Evolutionary conservation across 768 basidiomycete species (phyloP), one percentile per base, ranked within the genome.

Genomic region (Obba rivulosa): DNA sequence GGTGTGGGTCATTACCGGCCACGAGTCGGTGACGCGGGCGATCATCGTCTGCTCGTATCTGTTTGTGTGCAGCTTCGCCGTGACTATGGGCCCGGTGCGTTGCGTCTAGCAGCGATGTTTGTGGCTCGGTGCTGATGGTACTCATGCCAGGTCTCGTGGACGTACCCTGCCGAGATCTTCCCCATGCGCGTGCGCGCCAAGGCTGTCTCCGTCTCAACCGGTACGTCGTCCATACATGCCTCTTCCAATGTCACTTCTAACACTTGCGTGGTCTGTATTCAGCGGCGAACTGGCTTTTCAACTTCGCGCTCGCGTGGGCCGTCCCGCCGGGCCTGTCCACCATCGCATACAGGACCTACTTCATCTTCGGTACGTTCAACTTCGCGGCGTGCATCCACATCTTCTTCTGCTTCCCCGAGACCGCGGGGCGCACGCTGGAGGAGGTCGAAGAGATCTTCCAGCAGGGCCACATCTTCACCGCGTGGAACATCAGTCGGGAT

Each of bases 391-490:
- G 46, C 62, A 67, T 87, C 45, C 85, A 87, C 56, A 70, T 88
- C 50, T 69, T 83, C 59, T 87, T 89, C 75, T 83, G 83, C 75
- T 89, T 78, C 74, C 87, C 86, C 11, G 87, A 89, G 65, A 87
- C 85, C 2, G 80, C 80, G 13, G 80, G 80, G 3, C 74, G 84
- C 0, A 78, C 83, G 2, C 76, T 90, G 8, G 87, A 90, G 65
- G 87, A 90, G 64, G 75, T 89, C 36, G 87, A 90, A 60, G 86
- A 82, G 4, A 77, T 89, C 54, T 89, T 90, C 70, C 66, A 70
- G 4, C 77, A 81, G 55, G 85, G 84, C 0, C 79, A 89, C 55
- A 61, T 66, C 25, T 89, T 83, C 66, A 71, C 79, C 16, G 85
- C 87, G 4, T 89, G 87, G 87, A 76, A 74, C 51, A 75, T 87